Conservation (phyloP, 2,329 filamentous ascomycete species). For the Pseudogymnoascus sp. region DNA sequence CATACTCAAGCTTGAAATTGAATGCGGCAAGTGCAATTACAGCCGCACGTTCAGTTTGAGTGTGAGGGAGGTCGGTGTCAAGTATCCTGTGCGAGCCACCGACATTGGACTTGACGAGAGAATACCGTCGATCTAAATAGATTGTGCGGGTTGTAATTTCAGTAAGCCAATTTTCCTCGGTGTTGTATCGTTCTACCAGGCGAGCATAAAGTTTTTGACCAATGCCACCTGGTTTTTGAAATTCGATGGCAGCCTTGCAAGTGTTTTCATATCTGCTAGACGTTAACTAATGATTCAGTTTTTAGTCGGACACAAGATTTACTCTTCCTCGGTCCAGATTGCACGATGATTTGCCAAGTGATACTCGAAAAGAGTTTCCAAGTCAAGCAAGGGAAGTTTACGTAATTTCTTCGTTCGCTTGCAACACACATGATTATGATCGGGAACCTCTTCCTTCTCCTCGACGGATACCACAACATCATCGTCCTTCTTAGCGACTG, state of each 20-base stretch:
- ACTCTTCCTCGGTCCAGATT: conserved; percentile 9
- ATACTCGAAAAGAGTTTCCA: conserved; percentile 11
- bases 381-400: conserved; percentile 14
- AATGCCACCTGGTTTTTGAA: conserved; percentile 11
- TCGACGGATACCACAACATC: background rate
- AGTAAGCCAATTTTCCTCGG: conserved; percentile 6
- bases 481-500: background rate
- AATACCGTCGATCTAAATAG: conserved; percentile 1
- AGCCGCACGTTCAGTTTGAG: conserved; percentile 25
- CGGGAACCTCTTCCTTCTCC: conserved; percentile 1
- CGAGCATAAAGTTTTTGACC: conserved; percentile 14
- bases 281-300: background rate
- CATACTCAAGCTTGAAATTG: conserved; percentile 20
- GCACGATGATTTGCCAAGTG: conserved; percentile 5
- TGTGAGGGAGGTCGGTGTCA: conserved; percentile 14
- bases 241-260: conserved; percentile 1
- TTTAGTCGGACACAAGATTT: background rate
- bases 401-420: conserved; percentile 9
- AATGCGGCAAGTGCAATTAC: conserved; percentile 21
- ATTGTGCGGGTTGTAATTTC: background rate
- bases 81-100: conserved; percentile 10
- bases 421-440: conserved; percentile 8
- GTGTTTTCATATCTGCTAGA: conserved; percentile 1
- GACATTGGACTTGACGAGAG: conserved; percentile 7
- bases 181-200: conserved; percentile 11